Base-by-base conservation (phyloP, 2,329 filamentous ascomycete genomes). In the Aspergillus sp. region DNA sequence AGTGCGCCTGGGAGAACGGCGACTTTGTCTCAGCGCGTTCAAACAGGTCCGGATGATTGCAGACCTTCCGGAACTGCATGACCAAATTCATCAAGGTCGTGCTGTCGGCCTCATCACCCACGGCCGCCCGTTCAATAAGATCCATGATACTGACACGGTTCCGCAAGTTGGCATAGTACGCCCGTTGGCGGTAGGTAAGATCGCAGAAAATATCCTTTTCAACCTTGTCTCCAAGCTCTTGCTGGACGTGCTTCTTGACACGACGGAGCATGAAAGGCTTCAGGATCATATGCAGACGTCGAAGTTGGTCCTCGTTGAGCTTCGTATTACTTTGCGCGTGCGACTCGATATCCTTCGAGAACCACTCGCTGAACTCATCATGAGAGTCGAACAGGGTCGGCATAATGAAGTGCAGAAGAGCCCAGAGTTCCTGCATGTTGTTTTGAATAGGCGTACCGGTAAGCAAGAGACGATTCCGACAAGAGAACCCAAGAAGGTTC, bases 361-460 rank as follows among this genome's bases (percentile, higher is more conserved):
- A 76, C 74, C 74, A 76, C 50, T 76, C 74, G 59, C 74, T 76
- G 51, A 76, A 76, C 51, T 76, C 73, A 49, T 76, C 74, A 43
- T 76, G 74, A 10, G 72, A 75, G 54, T 76, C 93, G 70, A 98
- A 98, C 45, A 98, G 78, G 39, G 88, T 95, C n/a, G 93, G 93
- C 93, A 98, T 97, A 74, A 97, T 97, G 74, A 98, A 98, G 78
- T 98, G 93, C 17, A 98, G 78, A 56, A 98, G 73, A 25, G 93
- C 93, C 93, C 93, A 98, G 50, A 98, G 73, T 71, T 98, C 91
- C 70, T 97, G 93, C 93, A 98, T 98, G 77, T 97, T 98, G 75
- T 98, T 98, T 70, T 98, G 93, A 56, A 98, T 97, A 2, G 93
- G 93, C 0, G 93, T 98, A 73, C 93, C 93, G 0, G 93, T 98